Conservation (phyloP, 2,329 filamentous ascomycete species). For the Claviceps arundinis region DNA sequence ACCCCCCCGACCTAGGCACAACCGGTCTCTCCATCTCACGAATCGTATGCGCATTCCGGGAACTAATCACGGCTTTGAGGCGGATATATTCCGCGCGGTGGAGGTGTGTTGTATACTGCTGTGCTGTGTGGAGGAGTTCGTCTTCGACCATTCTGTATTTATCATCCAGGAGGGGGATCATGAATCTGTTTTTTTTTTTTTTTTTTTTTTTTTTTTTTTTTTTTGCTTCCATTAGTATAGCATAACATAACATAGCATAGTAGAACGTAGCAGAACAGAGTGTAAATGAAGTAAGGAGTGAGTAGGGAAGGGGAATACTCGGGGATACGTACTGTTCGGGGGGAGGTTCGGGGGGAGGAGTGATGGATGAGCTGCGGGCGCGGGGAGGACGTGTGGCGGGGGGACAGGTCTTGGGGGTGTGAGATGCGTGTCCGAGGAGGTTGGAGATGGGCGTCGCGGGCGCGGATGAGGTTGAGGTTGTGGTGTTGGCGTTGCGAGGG, state of each 20-base stretch:
- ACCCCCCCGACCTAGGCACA: conserved; percentile 17
- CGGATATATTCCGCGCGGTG: conserved; percentile 66
- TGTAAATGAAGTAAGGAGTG: too few species aligned
- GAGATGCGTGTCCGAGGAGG: neutral
- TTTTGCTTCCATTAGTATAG: neutral
- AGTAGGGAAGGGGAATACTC: too few species aligned
- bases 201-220: conserved; percentile 12
- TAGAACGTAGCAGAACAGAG: too few species aligned
- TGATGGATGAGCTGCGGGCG: too few species aligned
- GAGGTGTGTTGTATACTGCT: conserved; percentile 58
- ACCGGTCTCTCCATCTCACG: conserved; percentile 38
- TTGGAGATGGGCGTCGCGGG: too few species aligned
- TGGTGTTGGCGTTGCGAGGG: neutral
- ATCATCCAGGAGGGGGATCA: conserved; percentile 57
- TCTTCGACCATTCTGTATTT: conserved; percentile 75
- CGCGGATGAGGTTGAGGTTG: neutral
- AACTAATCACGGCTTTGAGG: conserved; percentile 43
- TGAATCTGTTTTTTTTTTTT: too few species aligned
- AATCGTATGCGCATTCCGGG: conserved; percentile 40
- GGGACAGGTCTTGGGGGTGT: too few species aligned
- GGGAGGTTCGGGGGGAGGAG: too few species aligned
- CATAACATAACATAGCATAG: neutral
- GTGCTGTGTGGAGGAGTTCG: conserved; percentile 55
- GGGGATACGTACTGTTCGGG: neutral
- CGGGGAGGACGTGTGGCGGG: too few species aligned